Conservation (phyloP, 148 eudicot genomes). For the Vaccinium vitisidaea region DNA sequence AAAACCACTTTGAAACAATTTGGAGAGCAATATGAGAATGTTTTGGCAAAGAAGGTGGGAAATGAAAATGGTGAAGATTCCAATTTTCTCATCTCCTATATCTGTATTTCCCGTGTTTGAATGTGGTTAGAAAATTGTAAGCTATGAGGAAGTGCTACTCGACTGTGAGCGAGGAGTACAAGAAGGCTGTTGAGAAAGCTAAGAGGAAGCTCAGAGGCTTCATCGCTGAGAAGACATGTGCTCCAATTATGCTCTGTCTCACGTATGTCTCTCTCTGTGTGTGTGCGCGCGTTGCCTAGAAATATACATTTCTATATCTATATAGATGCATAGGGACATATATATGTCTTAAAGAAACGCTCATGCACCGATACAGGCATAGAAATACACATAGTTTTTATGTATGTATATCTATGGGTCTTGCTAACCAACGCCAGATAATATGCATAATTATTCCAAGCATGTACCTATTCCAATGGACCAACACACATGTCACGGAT, state of each 20-base stretch:
- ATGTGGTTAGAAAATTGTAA: neutral
- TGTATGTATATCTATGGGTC: no score
- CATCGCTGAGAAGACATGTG: conserved; percentile 69
- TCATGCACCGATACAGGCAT: neutral
- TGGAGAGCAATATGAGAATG: no score
- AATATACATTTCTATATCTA: neutral
- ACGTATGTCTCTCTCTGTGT: conserved; percentile 46
- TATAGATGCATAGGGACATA: neutral
- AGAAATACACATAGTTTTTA: neutral
- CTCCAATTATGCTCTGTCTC: conserved; percentile 78
- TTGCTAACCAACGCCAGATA: no score
- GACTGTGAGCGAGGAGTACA: neutral
- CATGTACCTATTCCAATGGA: no score
- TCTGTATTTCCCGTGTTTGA: neutral
- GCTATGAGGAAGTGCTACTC: neutral
- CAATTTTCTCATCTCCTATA: no score
- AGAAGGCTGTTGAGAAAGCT: neutral
- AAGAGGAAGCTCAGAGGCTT: conserved; percentile 62
- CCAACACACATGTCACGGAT: no score
- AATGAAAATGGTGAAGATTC: no score
- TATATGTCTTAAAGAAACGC: neutral
- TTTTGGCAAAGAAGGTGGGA: no score
- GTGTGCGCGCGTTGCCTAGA: no score
- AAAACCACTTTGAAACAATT: no score
- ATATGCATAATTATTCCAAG: no score